Evolutionary conservation across 768 basidiomycete species (phyloP), one percentile per base, ranked within the genome.

Genomic region (Leccinum subgranulosum): DNA sequence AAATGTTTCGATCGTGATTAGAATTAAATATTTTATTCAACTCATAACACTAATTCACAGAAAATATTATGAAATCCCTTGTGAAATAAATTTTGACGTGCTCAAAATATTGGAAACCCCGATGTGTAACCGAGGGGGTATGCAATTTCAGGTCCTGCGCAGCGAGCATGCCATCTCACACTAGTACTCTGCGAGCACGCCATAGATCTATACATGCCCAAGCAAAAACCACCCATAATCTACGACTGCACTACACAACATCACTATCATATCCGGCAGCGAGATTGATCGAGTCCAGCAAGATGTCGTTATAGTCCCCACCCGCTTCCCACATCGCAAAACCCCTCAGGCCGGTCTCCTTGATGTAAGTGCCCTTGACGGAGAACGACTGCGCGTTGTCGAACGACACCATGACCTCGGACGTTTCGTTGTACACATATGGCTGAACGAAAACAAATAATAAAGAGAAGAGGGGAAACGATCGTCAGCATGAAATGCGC

Each of bases 311-410:
- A 51, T 73, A 79, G 70, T 88, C 87, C 10, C 84, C 84, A 29
- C 81, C 85, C 41, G 84, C 79, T 68, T 89, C 85, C 86, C 86
- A 88, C 72, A 86, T 80, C 3, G 84, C 75, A 67, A 88, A 89
- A 6, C 88, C 87, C 53, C 74, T 75, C 25, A 89, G 69, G 6
- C 79, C 81, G 25, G 71, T 69, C 19, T 69, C 60, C 51, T 77
- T 77, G 64, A 89, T 84, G 66, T 78, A 89, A 8, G 68, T 64
- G 8, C 87, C 87, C 72, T 88, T 88, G 48, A 75, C 77, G 39
- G 57, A 72, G 60, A 84, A 87, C 3, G 87, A 85, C 39, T 71
- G 61, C 1, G 80, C 71, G 63, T 87, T 75, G 56, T 90, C 88
- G 61, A 79, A 91, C 1, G 86, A 81, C 25, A 90, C 74, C 75